Percentiles rank a stretch among this genome's conserved stretches.
phyloP scores from a whole-genome alignment of 495 filamentous ascomycete species.

The Hypoxylon intermedium region DNA sequence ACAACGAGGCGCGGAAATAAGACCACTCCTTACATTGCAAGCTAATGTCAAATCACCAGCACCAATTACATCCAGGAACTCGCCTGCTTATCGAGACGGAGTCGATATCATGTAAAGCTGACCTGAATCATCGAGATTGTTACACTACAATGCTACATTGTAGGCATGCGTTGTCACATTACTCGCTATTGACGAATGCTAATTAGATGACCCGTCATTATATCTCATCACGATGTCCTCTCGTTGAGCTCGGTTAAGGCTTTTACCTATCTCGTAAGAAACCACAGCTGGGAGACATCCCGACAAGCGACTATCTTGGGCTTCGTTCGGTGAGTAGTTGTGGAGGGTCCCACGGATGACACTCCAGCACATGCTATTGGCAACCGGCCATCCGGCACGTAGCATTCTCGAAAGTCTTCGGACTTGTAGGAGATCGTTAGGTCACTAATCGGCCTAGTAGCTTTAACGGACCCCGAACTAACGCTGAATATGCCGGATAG shows the following conservation, averaged over 20 bases:
- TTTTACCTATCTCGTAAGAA: conserved; percentile 3
- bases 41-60: not conserved
- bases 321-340: conserved; percentile 18
- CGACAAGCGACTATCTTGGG: not conserved
- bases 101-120: not conserved
- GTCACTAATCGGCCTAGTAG: not conserved
- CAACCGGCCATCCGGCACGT: conserved; percentile 2
- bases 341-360: conserved; percentile 15
- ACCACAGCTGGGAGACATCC: conserved; percentile 1
- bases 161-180: conserved; percentile 2
- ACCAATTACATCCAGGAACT: not conserved
- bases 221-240: not conserved
- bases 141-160: conserved; percentile 9
- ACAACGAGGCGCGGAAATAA: conserved; percentile 2
- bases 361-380: conserved; percentile 21
- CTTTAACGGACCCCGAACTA: conserved; percentile 1
- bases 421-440: not conserved
- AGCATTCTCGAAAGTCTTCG: not conserved
- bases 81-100: not conserved
- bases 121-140: conserved; percentile 21
- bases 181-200: conserved; percentile 1
- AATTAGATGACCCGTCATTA: conserved; percentile 5
- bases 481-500: not conserved
- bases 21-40: not conserved
- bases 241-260: conserved; percentile 7